Evolutionary conservation across 768 basidiomycete genomes (phyloP), one percentile per base, ranked within the genome.

Genomic region (Coprinopsis sp.): DNA sequence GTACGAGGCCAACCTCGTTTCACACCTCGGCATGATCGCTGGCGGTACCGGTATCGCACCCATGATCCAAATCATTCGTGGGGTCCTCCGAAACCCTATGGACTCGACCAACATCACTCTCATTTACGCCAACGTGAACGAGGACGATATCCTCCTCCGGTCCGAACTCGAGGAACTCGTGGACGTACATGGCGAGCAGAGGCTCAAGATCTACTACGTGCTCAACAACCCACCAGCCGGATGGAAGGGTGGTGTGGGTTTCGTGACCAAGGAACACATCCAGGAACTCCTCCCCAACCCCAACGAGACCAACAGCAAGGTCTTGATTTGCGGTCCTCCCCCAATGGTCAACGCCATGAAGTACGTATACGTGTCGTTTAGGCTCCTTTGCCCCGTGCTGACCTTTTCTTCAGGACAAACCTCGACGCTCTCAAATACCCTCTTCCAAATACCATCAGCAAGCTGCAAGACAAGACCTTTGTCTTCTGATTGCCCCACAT

Each of bases 11-110:
- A 72, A 74, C 41, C 72, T 93, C 36, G 77, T 85, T n/a, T 71
- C 73, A 54, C 82, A 87, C 58, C 69, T 99, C 47, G 87, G 91
- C 60, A 94, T 99, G 94, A 96, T 99, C 58, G 93, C 94, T 13
- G 96, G 96, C 38, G 96, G 96, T 29, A 98, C 96, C 2, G 96
- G 96, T 46, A 95, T 99, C 65, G 95, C 96, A 0, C 96, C 96
- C 59, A 97, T 98, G 95, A 84, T 96, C 58, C 95, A 99, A 64
- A 90, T 99, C 73, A 87, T 97, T 67, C 86, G 88, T 51, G 89
- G 94, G n/a, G 81, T 84, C 11, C 78, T 97, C 62, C 85, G 87
- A 66, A 91, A 93, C 65, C 82, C 90, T n/a, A 62, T 69, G 34
- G 96, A 99, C 76, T 71, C 61, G 51, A 97, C 95, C 31, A 79